phyloP scores from a whole-genome alignment of 2,329 filamentous ascomycete species.

The Lachnellula occidentalis region DNA sequence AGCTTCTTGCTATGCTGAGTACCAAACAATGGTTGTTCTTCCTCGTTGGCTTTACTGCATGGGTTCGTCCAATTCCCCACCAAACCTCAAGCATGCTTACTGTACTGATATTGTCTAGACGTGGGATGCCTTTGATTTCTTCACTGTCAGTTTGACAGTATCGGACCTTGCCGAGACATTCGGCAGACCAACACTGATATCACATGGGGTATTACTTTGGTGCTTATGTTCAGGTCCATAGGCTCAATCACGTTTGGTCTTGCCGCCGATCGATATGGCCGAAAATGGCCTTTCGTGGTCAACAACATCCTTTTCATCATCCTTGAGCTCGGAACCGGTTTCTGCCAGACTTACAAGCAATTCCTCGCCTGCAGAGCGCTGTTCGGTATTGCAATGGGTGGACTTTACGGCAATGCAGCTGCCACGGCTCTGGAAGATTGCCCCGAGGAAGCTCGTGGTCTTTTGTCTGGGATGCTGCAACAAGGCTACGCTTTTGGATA shows the following conservation, averaged over 20 bases:
- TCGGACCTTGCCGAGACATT: conserved; percentile 61
- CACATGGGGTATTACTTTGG: conserved; percentile 69
- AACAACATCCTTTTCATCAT: conserved; percentile 70
- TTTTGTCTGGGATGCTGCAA: conserved; percentile 78
- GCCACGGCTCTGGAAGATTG: conserved; percentile 68
- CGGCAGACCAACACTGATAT: conserved; percentile 59
- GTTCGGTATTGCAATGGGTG: conserved; percentile 79
- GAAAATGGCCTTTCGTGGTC: conserved; percentile 74
- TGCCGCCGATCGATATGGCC: conserved; percentile 71
- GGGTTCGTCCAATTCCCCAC: conserved; percentile 36
- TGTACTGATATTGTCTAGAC: conserved; percentile 33
- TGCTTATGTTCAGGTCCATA: conserved; percentile 66
- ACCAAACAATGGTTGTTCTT: conserved; percentile 70
- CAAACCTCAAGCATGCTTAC: neutral
- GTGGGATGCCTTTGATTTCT: conserved; percentile 79
- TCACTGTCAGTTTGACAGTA: conserved; percentile 74
- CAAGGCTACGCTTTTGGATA: conserved; percentile 80
- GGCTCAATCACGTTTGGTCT: conserved; percentile 74
- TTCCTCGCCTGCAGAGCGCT: conserved; percentile 71
- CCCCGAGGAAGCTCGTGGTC: conserved; percentile 50
- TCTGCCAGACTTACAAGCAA: conserved; percentile 57
- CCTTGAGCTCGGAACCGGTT: conserved; percentile 70
- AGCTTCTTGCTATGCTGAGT: conserved; percentile 58
- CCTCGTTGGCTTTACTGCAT: conserved; percentile 66
- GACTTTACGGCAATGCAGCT: conserved; percentile 71